Evolutionary conservation across 2,329 filamentous ascomycete species (phyloP), one percentile per base, ranked within the genome.

Genomic region (Ophiostoma australiae): DNA sequence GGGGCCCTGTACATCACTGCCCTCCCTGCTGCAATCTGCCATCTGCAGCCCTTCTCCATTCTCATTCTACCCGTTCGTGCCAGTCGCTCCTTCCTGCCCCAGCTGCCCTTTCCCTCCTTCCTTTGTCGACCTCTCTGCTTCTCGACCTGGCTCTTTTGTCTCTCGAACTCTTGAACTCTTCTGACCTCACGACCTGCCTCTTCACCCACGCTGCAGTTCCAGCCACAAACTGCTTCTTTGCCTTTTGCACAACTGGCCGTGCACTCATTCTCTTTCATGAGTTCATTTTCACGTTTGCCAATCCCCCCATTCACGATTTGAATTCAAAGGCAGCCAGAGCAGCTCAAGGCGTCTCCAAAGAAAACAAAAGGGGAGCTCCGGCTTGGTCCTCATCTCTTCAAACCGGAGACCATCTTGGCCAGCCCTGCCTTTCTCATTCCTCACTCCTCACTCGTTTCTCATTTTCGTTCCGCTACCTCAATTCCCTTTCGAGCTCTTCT

Each of bases 1-100:
- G 44, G 44, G 52, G 63, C 35, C 58, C 63, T 66, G 63, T 66
- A 66, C 20, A 23, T 39, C 35, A 23, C 63, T 66, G 63, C 63
- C 58, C 35, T 63, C 58, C 58, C 58, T 63, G 23, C 52, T 58
- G 52, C 52, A 58, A 31, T 58, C 23, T 58, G 52, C 52, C 13
- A 27, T 31, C 52, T 37, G 63, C 61, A 63, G 13, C 63, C 63
- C 33, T 35, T 39, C 4, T 20, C 35, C 61, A 33, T 31, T 31
- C 27, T 31, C 31, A 35, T 35, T 63, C 13, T 33, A 33, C 55
- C 23, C 31, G 5, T 31, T 3, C 55, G 23, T 17, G 27, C 58
- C 33, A n/a, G 13, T 33, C 31, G 17, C 7, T 15, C 31, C 20
- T 39, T 66, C 63, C 63, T 65, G 31, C 27, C 31, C 31, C 27